Base-by-base conservation (phyloP, 176 grass and related monocot species). In the Oryza rufipogon region DNA sequence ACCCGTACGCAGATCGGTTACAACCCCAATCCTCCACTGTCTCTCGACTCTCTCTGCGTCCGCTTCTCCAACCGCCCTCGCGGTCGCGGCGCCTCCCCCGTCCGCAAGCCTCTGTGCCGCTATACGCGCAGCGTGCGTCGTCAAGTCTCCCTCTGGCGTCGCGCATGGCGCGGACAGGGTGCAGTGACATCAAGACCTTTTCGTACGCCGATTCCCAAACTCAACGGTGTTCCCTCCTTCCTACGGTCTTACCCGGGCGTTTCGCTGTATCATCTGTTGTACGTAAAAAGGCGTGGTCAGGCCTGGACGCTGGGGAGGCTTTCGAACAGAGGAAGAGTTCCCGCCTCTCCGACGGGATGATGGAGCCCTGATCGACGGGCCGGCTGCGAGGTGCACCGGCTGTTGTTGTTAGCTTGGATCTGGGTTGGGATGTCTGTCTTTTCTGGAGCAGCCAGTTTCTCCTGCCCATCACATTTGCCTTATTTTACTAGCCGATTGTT, bases 341-440 rank as follows among this genome's bases (percentile, higher is more conserved):
- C 58, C 10, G 9, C 20, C 13, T 2, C 20, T 23, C 54, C 58
- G 58, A 63, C 58, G 58, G 58, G 20, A 63, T 2, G 58, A 2
- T 10, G 20, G 11, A 54, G 60, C 45, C 71, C 65, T 41, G 47
- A 82, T 64, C 65, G 5, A 64, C 36, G 28, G 39, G 70, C 54
- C 3, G 23, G 48, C 26, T 20, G 17, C 73, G 77, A 64, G 65
- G 63, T 66, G 76, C 71, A 39, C 68, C 75, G 7, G 28, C 60
- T 17, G 36, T 20, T 64, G 26, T 38, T n/a, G 64, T 91, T 85
- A 82, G 44, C 70, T 83, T 77, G 52, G 74, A 88, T 86, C 49
- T 56, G 68, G 77, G 60, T n/a, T 80, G 52, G 79, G 56, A 73
- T 95, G 90, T 82, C 71, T 87, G 76, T 82, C 76, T 84, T 88